A percentile compares a stretch with the other conserved stretches of the same genome.
These are phyloP conservation scores for Boehmeria nivea DNA, from an alignment of 306 rosid species.

Conservation along the genomic window DNA sequence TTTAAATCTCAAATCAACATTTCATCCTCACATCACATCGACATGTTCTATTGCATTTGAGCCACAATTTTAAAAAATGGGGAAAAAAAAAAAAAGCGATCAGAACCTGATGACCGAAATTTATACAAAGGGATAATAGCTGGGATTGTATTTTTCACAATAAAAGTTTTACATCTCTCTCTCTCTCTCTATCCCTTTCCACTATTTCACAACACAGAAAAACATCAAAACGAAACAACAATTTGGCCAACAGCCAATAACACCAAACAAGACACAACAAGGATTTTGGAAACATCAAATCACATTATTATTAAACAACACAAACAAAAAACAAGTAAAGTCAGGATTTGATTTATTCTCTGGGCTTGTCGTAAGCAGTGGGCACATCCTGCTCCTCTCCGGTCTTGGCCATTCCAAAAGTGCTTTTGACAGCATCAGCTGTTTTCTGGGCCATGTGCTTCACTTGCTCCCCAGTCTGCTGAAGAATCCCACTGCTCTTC, in stretches of 20 bases:
- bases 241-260: background rate
- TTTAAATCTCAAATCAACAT: too few species aligned
- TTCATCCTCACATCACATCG: too few species aligned
- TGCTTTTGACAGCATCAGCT: conserved; percentile 42
- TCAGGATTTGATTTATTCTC: background rate
- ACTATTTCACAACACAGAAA: too few species aligned
- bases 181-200: too few species aligned
- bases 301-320: background rate
- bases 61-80: too few species aligned
- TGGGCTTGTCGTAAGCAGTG: background rate
- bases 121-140: too few species aligned
- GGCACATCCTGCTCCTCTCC: conserved; percentile 1
- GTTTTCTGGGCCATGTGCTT: conserved; percentile 48
- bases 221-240: background rate
- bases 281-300: background rate
- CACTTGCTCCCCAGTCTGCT: conserved; percentile 55
- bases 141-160: too few species aligned
- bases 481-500: conserved; percentile 31
- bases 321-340: background rate
- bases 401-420: conserved; percentile 48
- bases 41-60: too few species aligned
- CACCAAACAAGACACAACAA: background rate
- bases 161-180: too few species aligned
- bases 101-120: too few species aligned
- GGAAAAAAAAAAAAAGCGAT: too few species aligned